phyloP scores from a whole-genome alignment of 371 early-diverging fungal genomes.

The Mucor saturninus region DNA sequence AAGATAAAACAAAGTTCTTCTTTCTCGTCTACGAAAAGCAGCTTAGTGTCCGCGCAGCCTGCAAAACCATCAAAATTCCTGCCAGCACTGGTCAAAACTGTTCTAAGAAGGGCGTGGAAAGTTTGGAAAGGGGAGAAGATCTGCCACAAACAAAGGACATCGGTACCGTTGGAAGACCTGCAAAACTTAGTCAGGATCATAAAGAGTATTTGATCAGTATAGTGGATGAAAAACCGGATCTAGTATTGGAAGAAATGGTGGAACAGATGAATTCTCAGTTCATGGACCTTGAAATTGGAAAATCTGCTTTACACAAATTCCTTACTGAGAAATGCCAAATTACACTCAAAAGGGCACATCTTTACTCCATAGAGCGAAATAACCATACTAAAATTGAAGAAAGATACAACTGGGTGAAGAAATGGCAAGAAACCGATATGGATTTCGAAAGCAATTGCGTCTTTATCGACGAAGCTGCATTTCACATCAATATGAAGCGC shows the following conservation, averaged over 20 bases:
- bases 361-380: conserved; percentile 29
- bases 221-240: conserved; percentile 14
- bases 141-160: background rate
- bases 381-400: conserved; percentile 27
- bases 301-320: conserved; percentile 25
- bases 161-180: conserved; percentile 25
- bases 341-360: conserved; percentile 28
- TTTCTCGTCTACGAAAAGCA: background rate
- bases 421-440: conserved; percentile 24
- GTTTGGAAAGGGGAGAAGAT: background rate
- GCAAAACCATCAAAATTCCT: background rate
- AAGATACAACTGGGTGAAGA: conserved; percentile 21
- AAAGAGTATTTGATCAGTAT: conserved; percentile 14
- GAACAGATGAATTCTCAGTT: conserved; percentile 23
- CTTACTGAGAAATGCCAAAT: conserved; percentile 32
- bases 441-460: conserved; percentile 27
- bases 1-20: background rate
- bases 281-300: conserved; percentile 25
- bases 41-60: background rate
- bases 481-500: conserved; percentile 26
- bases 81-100: background rate
- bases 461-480: conserved; percentile 21
- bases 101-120: background rate
- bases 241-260: conserved; percentile 30
- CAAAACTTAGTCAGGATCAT: conserved; percentile 21